phyloP scores from a whole-genome alignment of 116 monocot genomes.

The Thalassia testudinum region DNA sequence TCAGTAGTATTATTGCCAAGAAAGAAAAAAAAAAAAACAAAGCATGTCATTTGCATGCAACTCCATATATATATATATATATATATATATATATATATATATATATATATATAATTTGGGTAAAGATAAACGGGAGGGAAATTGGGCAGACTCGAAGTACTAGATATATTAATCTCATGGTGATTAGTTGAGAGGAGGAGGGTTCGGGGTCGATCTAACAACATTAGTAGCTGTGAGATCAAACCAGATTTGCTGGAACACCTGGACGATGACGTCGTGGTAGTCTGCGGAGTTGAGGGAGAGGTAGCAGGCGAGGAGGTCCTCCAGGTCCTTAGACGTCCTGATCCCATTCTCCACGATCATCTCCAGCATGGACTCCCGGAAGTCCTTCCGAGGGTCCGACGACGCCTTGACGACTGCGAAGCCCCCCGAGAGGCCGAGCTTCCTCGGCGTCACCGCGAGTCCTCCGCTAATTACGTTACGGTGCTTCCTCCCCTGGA shows the following conservation, averaged over 20 bases:
- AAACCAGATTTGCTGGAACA: conserved; percentile 73
- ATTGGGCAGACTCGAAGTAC: no score
- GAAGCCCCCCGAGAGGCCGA: conserved; percentile 28
- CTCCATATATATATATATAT: no score
- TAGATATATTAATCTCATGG: no score
- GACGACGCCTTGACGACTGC: conserved; percentile 62
- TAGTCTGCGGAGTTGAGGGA: conserved; percentile 63
- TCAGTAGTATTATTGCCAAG: no score
- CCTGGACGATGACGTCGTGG: conserved; percentile 67
- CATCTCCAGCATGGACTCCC: conserved; percentile 94
- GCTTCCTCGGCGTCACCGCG: conserved; percentile 4
- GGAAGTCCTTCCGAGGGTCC: conserved; percentile 66
- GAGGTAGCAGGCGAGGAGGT: conserved; percentile 76
- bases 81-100: no score
- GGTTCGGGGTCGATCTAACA: no score
- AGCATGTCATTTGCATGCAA: no score
- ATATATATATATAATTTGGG: no score
- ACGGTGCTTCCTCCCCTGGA: not conserved
- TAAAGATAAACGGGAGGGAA: no score
- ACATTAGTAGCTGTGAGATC: conserved; percentile 17
- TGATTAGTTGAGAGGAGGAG: no score
- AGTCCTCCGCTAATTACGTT: not conserved
- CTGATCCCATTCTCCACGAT: conserved; percentile 62
- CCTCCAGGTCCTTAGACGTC: conserved; percentile 51
- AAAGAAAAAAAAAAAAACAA: no score